Evolutionary conservation across 192 early-diverging fungal species (phyloP), one percentile per base, ranked within the genome.

Genomic region (Cetraspora pellucida): DNA sequence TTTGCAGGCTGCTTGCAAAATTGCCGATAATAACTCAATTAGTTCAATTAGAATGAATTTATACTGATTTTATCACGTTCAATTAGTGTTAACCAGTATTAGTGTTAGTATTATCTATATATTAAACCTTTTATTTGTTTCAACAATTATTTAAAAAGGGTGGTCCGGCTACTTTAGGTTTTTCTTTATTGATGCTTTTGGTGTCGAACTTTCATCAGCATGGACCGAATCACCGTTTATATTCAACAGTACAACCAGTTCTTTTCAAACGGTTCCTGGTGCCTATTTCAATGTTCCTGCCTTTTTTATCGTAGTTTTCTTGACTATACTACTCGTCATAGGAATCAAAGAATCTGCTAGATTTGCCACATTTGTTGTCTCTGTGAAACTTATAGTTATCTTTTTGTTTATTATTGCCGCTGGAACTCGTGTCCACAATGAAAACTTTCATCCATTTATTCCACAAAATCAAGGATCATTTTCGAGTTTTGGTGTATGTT

Each of bases 121-220:
- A 58, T 5, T 61, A 44, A 19, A 64, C 45, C 25, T 49, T 31
- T 23, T 17, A 67, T 28, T 31, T 74, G 63, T 74, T 60, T 75
- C 11, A 28, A 37, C 37, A 37, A 37, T 37, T 2, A 2, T 21
- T 75, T 57, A 44, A 25, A 87, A 89, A 10, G 92, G 94, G 10
- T 97, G 94, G 93, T 93, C 94, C 19, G 85, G 81, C 0, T 97
- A 97, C 77, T 83, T 97, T 76, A 89, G 88, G 10, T 79, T 79
- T 3, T 93, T 96, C 65, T 82, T 95, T 52, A 23, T 60, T 14
- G 90, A 93, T 65, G 88, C 89, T 10, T 91, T 92, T 63, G 77
- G 73, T 13, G 75, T 82, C n/a, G 25, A 80, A 0, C 78, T 94
- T 27, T 83, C 85, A 3, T 37, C 70, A 2, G 80, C 81, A 23